Evolutionary conservation across 1,139 yeast species (phyloP), one percentile per base, ranked within the genome.

Genomic region (Debaryomyces sp.): DNA sequence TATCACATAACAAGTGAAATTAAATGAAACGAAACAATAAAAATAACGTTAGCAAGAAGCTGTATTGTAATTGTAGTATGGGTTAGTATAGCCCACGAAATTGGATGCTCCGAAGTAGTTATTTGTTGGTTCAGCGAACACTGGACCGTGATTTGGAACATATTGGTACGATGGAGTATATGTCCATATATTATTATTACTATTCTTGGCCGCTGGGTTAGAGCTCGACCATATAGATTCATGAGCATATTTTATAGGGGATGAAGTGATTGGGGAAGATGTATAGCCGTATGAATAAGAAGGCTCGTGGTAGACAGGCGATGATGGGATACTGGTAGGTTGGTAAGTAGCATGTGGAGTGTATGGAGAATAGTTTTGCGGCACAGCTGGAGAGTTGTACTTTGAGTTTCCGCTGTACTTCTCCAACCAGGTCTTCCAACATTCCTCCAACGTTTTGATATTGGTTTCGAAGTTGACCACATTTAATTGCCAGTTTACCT

Each of bases 361-460:
- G 39, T 37, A 34, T 4, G 52, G 45, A 7, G 43, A 43, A 35
- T 34, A 38, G 18, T 43, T 32, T 21, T 38, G 50, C 21, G 50
- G 45, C 8, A 48, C 17, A 3, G 50, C 37, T 30, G 50, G 41
- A 10, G 45, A 15, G 38, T 36, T 27, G 41, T 24, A 42, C 26
- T 43, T 39, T 41, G 48, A 18, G 23, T 26, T 37, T 6, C 37
- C 32, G 17, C 44, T 27, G 50, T 71, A 71, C 56, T 73, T 74
- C 15, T 67, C 73, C 50, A 73, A 56, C 81, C 80, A 76, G 22
- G 79, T 72, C 35, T 61, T 64, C 80, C 80, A 76, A 56, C 80
- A 76, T 53, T 76, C 77, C 56, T 75, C 78, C 54, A 76, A 68
- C n/a, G 78, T 73, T 36, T 63, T 53, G 47, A 76, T 73, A 54